A percentile compares a stretch with the other conserved stretches of the same genome.
Evolutionary conservation across 2,329 filamentous ascomycete genomes (phyloP).

Genomic region (Exophiala bonariae): DNA sequence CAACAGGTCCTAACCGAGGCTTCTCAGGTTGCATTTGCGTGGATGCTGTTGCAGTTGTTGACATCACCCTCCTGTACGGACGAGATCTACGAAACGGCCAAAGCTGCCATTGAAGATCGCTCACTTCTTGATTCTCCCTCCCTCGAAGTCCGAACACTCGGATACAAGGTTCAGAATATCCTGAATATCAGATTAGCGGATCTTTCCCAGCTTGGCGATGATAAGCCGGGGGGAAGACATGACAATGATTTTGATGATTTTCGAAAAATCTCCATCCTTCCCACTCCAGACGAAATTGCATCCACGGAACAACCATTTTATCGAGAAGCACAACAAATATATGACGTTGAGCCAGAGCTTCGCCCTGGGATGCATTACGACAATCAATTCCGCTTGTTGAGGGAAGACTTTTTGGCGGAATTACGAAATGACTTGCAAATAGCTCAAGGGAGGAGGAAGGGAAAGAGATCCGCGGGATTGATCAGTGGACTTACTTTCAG

Average conservation of each 20-base stretch:
- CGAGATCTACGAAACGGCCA: conserved; percentile 29
- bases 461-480: conserved; percentile 1
- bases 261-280: conserved; percentile 62
- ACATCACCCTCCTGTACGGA: conserved; percentile 24
- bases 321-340: conserved; percentile 52
- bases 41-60: conserved; percentile 53
- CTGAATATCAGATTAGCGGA: conserved; percentile 31
- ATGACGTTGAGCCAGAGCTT: conserved; percentile 35
- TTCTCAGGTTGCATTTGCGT: conserved; percentile 44
- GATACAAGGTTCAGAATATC: conserved; percentile 44
- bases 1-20: conserved; percentile 33
- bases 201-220: not conserved
- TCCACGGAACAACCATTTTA: conserved; percentile 58
- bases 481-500: not conserved
- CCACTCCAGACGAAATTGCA: conserved; percentile 64
- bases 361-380: conserved; percentile 59
- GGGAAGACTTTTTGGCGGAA: conserved; percentile 70
- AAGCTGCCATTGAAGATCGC: conserved; percentile 28
- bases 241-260: conserved; percentile 70
- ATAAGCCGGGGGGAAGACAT: conserved; percentile 64
- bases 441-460: not conserved
- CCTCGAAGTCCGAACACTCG: conserved; percentile 35
- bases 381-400: conserved; percentile 69
- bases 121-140: conserved; percentile 28
- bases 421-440: conserved; percentile 60